Evolutionary conservation across 352 stramenopile genomes (phyloP), one percentile per base, ranked within the genome.

Genomic region (Phytopythium ostracodes): DNA sequence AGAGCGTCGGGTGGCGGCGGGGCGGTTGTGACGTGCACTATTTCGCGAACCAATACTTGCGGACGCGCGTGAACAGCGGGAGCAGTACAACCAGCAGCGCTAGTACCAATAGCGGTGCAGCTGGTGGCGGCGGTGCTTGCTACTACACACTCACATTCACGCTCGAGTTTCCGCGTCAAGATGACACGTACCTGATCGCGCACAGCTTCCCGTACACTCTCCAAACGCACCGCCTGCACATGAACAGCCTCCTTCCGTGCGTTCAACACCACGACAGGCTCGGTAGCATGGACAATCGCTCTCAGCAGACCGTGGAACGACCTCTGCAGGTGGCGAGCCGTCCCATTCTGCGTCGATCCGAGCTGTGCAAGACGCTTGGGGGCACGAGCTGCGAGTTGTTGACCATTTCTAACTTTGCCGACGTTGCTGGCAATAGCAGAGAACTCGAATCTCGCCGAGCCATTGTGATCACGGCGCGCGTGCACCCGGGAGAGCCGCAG

Each of bases 161-260:
- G 20, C 62, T 98, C 6, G 73, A 81, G 20, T 94, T 98, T 55
- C 58, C 63, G 4, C 80, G 96, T 56, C 22, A 57, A 0, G 76
- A 89, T 20, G 88, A 98, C 56, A 97, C 89, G 8, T 94, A 92
- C 44, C 68, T 96, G 47, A 59, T 98, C 31, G 92, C 94, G 0
- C 94, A 98, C 67, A 96, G 83, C 61, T 96, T 94, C 51, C 94
- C 94, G 14, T 98, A 98, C 72, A 98, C 94, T 0, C 68, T 95
- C 35, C 80, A 70, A 17, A 94, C 98, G 64, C 83, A 96, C 52
- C 67, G 74, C 50, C 62, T 66, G 4, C 84, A 96, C 59, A 51
- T 97, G 8, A 59, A 79, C 35, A 65, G 46, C 6, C 63, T 89
- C 1, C 46, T 52, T 10, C 6, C 12, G 9, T 17, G 8, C 5